Evolutionary conservation across 2,329 filamentous ascomycete genomes (phyloP), one percentile per base, ranked within the genome.

Genomic region (Magnaporthiopsis rhizophila): DNA sequence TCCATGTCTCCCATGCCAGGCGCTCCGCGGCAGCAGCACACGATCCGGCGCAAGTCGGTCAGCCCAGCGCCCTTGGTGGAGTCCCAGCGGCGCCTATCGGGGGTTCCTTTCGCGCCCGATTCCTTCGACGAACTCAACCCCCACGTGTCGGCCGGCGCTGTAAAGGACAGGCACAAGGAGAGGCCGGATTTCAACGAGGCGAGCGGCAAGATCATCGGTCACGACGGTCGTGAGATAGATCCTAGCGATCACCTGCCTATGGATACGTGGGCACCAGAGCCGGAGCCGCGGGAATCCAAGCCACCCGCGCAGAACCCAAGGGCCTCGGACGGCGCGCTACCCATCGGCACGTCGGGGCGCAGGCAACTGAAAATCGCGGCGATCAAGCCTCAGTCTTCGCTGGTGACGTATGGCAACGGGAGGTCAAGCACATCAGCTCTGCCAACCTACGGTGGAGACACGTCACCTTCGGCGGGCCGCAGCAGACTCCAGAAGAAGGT

Each of bases 191-290:
- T 78, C 62, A 78, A 81, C 67, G 84, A 86, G 63, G 76, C 80
- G 0, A 81, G 83, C 62, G 87, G 85, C 11, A 91, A 91, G 71
- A 91, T 93, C 66, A 86, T 92, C 63, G 89, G 86, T 1, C 83
- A 89, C 67, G 89, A 92, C 71, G 90, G 90, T 8, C 83, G 88
- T 64, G 88, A 92, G 70, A 83, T 94, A 64, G 90, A 94, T 71
- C 90, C 90, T 0, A 91, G 89, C 0, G 90, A 94, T 73, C 90
- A 93, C 71, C 80, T 93, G 18, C 90, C 90, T 0, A 84, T 91
- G 72, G 86, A 90, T 64, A 86, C 86, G 12, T 92, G 89, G 89
- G 89, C 89, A 1, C 89, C 89, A 0, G 89, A 92, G 70, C 89
- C 89, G 0, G 88, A 90, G 69, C 81, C 83, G 28, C 89, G 87